Evolutionary conservation across 345 rosid species (phyloP).

Genomic region (Salix arbutifolia): DNA sequence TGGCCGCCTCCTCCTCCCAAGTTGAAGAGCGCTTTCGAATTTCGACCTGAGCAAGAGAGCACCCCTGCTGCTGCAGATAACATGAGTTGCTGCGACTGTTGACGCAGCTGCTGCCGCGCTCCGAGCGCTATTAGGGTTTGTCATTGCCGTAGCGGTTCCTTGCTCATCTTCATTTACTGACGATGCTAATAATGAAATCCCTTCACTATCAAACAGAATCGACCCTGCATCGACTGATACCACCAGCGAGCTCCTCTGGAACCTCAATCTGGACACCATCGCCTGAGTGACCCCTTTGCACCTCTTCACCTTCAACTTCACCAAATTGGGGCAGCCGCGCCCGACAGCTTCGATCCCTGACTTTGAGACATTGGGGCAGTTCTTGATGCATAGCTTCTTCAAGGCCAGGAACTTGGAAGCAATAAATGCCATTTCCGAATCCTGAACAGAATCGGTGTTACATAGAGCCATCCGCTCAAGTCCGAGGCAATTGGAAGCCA

Average conservation of each 20-base stretch:
- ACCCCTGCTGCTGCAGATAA: conserved; percentile 32
- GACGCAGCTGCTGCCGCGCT: background rate
- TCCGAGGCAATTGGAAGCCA: conserved; percentile 34
- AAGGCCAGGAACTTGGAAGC: conserved; percentile 33
- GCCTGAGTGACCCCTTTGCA: conserved; percentile 32
- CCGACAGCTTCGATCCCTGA: conserved; percentile 36
- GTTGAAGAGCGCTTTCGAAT: conserved; percentile 15
- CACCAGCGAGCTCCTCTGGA: conserved; percentile 20
- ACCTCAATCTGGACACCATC: conserved; percentile 12
- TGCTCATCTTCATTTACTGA: background rate
- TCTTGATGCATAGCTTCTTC: conserved; percentile 53
- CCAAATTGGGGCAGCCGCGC: conserved; percentile 35
- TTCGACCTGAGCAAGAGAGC: conserved; percentile 34
- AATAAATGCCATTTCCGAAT: conserved; percentile 30
- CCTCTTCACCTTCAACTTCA: conserved; percentile 50
- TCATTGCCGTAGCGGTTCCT: background rate
- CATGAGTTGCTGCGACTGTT: conserved; percentile 13
- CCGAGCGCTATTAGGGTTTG: background rate
- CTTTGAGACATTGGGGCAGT: conserved; percentile 35
- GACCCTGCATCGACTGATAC: conserved; percentile 32
- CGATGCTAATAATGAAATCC: background rate
- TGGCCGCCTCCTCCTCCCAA: background rate
- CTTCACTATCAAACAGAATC: conserved; percentile 15
- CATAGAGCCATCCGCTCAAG: conserved; percentile 48
- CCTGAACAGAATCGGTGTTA: conserved; percentile 37